Conservation (phyloP, 805 yeast genomes). For the Tetrapisispora phaffii region DNA sequence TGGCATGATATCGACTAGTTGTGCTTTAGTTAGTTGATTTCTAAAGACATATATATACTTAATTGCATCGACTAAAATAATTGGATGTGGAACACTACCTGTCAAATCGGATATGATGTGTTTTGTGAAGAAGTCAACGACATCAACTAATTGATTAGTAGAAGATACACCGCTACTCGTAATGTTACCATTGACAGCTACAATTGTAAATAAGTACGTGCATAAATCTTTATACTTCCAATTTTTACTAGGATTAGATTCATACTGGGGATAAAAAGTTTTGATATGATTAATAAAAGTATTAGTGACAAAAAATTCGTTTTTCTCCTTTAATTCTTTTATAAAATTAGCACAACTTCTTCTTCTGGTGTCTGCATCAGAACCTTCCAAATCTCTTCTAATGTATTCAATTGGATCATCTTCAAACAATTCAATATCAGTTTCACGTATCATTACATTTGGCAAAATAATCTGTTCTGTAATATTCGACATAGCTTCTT, state of each 20-base stretch:
- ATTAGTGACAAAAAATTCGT: constrained; percentile 63
- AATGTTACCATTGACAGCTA: constrained; percentile 86
- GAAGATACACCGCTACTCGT: constrained; percentile 81
- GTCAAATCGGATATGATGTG: constrained; percentile 78
- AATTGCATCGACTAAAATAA: constrained; percentile 84
- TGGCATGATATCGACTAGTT: constrained; percentile 70
- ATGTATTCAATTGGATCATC: constrained; percentile 94
- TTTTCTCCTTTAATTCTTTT: constrained; percentile 71
- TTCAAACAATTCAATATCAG: constrained; percentile 88
- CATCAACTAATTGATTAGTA: constrained; percentile 75
- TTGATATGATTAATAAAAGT: constrained; percentile 66
- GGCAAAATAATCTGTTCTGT: constrained; percentile 81
- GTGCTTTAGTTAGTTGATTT: constrained; percentile 84
- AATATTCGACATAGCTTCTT: constrained; percentile 59
- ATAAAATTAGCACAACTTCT: constrained; percentile 88
- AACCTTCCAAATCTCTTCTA: constrained; percentile 88
- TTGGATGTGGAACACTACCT: constrained; percentile 51
- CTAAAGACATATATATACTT: constrained; percentile 83
- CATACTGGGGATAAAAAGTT: constrained; percentile 48
- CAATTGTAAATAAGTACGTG: constrained; percentile 71
- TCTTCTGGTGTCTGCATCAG: constrained; percentile 87
- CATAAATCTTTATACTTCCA: constrained; percentile 90
- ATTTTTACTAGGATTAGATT: constrained; percentile 34
- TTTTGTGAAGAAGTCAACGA: constrained; percentile 71
- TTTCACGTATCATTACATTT: constrained; percentile 72